Base-by-base conservation (phyloP, 2,329 filamentous ascomycete species). In the Arthroderma sp. region DNA sequence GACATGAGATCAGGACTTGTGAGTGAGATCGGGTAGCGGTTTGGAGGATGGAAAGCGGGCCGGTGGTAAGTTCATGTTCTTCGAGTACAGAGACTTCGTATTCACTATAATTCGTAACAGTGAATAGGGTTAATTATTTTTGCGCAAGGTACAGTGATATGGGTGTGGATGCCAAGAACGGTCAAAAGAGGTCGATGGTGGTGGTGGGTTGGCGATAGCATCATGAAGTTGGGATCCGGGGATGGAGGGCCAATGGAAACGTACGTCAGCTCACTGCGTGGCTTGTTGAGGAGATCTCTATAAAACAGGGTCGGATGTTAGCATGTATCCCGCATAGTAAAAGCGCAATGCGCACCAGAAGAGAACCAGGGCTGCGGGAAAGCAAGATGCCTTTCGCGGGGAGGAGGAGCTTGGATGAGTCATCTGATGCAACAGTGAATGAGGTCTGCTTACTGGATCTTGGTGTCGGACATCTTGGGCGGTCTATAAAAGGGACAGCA, bases 1-100 rank as follows among this genome's bases (percentile, higher is more conserved):
- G 90, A 76, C 91, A 91, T 56, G 89, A 95, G 70, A 98, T 96
- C 63, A 98, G 83, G 61, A 98, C 91, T 76, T 97, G 93, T 44
- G 87, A 88, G 77, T 96, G 91, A 63, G 87, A 88, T 71, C 91
- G 88, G 59, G 96, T 93, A 63, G 93, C 93, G 59, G 93, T 96
- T 77, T 97, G 91, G 60, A 98, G 87, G 68, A 98, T 93, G 4
- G 90, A 96, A 49, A 97, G 80, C 7, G 87, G 88, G 2, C 87
- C 88, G 39, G 84, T 82, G 62, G 83, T 87, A 73, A 90, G 84
- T 73, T 91, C 87, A 71, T 90, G 84, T 69, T 88, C 85, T 72
- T 89, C 86, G 64, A 86, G 79, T 62, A 90, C 84, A 56, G 86
- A 84, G 65, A 95, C 86, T 74, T 95, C 90, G 75, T 91, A 95